A percentile compares a stretch with the other conserved stretches of the same genome.
These are phyloP conservation scores for Plectranthus barbatus DNA, from an alignment of 257 asterid genomes.

Conservation along the genomic window DNA sequence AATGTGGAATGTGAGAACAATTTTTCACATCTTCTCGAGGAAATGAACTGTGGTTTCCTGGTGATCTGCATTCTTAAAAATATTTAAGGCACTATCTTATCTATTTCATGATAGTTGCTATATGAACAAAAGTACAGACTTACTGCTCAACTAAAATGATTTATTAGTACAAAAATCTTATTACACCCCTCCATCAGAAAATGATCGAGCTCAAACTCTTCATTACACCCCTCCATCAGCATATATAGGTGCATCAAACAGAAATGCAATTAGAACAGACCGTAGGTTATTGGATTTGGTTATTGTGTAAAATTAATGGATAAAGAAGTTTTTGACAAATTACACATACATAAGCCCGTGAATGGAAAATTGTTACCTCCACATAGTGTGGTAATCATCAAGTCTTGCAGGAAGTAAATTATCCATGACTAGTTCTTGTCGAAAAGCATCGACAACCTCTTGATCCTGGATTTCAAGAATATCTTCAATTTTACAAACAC, in stretches of 20 bases:
- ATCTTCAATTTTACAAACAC: constrained; percentile 28
- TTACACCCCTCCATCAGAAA: too few species aligned
- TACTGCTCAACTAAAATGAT: too few species aligned
- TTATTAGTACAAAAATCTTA: too few species aligned
- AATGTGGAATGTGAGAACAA: background rate
- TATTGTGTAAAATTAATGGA: background rate
- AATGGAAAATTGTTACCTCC: constrained; percentile 36
- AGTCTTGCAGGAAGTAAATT: constrained; percentile 52
- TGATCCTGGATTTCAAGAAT: constrained; percentile 34
- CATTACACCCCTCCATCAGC: background rate
- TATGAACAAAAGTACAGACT: too few species aligned
- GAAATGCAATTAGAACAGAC: background rate
- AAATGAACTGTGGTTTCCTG: background rate
- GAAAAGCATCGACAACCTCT: constrained; percentile 43
- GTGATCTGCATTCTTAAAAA: background rate
- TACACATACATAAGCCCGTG: background rate
- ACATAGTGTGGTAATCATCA: constrained; percentile 52
- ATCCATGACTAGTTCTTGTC: constrained; percentile 42
- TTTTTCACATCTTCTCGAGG: background rate
- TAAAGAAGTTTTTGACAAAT: too few species aligned
- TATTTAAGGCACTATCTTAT: background rate
- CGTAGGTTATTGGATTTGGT: background rate
- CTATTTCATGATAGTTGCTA: background rate
- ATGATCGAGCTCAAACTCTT: background rate
- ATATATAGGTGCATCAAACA: background rate